phyloP scores from a whole-genome alignment of 2,329 filamentous ascomycete species.

The Penicillium griseofulvum region DNA sequence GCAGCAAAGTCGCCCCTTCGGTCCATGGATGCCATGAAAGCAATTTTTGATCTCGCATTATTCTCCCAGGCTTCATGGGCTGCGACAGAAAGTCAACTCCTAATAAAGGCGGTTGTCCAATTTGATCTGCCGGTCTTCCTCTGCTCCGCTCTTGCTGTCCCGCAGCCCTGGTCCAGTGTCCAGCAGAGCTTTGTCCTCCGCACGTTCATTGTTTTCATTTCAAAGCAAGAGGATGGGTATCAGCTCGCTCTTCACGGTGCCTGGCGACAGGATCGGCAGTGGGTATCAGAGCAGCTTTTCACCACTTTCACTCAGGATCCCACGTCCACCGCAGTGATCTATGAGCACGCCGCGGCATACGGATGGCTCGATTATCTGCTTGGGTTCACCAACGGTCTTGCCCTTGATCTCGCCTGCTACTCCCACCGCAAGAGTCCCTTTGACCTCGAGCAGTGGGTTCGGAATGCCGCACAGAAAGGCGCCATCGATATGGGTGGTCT shows the following conservation, averaged over 20 bases:
- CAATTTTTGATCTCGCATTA: slow-evolving; percentile 63
- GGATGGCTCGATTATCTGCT: slow-evolving; percentile 81
- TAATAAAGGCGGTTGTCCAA: slow-evolving; percentile 61
- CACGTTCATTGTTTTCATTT: slow-evolving; percentile 75
- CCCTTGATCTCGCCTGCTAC: slow-evolving; percentile 79
- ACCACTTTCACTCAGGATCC: slow-evolving; percentile 70
- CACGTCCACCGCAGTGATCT: slow-evolving; percentile 65
- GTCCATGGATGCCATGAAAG: slow-evolving; percentile 76
- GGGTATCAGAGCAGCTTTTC: slow-evolving; percentile 78
- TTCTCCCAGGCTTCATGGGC: slow-evolving; percentile 58
- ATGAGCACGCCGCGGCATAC: slow-evolving; percentile 77
- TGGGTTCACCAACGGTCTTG: slow-evolving; percentile 76
- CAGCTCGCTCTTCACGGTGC: slow-evolving; percentile 88
- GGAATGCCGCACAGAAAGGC: slow-evolving; percentile 63
- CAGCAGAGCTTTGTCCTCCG: slow-evolving; percentile 50
- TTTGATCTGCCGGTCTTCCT: slow-evolving; percentile 51
- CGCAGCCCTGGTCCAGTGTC: slow-evolving; percentile 49
- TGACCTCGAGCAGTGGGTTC: slow-evolving; percentile 78
- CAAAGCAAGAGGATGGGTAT: slow-evolving; percentile 72
- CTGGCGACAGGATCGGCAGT: slow-evolving; percentile 86
- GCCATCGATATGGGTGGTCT: slow-evolving; percentile 66
- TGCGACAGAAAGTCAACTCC: slow-evolving; percentile 54
- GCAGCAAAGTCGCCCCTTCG: slow-evolving; percentile 84
- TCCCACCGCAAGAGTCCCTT: slow-evolving; percentile 79
- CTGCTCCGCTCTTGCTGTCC: slow-evolving; percentile 48